A percentile compares a stretch with the other conserved stretches of the same genome.
These are phyloP conservation scores for Naegleria gruberi DNA, from an alignment of 208 protist species.

Conservation along the genomic window DNA sequence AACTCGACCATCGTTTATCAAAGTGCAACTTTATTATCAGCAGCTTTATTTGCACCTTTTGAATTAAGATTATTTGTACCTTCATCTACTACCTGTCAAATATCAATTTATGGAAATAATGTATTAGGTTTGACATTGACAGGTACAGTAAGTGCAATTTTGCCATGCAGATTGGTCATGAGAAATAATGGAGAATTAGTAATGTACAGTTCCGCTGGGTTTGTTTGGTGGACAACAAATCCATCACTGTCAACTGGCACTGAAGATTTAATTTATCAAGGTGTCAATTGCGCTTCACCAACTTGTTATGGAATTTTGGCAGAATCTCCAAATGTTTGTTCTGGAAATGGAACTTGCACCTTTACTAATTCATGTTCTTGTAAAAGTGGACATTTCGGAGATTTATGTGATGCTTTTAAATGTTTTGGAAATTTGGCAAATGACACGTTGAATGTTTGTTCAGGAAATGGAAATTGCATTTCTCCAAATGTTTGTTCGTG, in stretches of 20 bases:
- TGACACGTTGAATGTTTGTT: background rate
- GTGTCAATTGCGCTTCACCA: background rate
- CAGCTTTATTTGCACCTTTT: background rate
- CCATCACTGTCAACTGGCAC: background rate
- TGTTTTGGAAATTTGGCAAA: background rate
- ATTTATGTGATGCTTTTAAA: background rate
- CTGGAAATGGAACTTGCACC: background rate
- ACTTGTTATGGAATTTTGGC: background rate
- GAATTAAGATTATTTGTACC: no score
- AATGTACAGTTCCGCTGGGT: background rate
- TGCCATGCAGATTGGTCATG: no score
- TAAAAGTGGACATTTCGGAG: background rate
- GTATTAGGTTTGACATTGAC: background rate
- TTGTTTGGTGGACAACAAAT: background rate
- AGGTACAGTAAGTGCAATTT: background rate
- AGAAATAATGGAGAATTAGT: background rate
- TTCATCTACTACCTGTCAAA: background rate
- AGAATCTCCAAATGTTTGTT: background rate
- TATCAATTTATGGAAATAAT: background rate
- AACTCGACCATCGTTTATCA: background rate
- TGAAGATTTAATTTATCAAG: no score
- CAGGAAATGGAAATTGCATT: background rate
- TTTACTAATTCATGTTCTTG: background rate
- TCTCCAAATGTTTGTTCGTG: background rate
- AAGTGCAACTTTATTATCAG: background rate